Conservation (phyloP, 768 basidiomycete genomes). For the Rhizopogon vulgaris region DNA sequence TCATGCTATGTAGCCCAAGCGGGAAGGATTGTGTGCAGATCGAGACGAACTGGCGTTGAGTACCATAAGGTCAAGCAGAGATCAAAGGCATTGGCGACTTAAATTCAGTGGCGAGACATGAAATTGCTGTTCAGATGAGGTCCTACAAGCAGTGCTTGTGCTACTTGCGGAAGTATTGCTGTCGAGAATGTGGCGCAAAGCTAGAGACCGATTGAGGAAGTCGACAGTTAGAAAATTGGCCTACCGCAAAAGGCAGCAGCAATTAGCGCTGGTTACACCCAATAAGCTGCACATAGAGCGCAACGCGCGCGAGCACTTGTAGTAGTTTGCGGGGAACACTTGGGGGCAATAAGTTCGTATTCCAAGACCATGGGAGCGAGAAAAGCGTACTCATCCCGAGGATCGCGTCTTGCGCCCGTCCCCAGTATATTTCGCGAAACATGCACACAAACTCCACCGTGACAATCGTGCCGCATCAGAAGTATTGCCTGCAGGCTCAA, state of each 20-base stretch:
- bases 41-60: no score
- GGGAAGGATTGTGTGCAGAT: no score
- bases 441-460: neutral
- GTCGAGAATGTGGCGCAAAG: neutral
- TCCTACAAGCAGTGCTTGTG: neutral
- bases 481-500: neutral
- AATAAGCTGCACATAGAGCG: no score
- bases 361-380: neutral
- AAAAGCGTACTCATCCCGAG: neutral
- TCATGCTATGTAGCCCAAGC: no score
- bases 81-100: no score
- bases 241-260: constrained; percentile 4
- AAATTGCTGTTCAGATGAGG: neutral
- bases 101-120: neutral
- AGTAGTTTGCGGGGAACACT: neutral
- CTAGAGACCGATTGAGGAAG: neutral
- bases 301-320: no score
- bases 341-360: neutral
- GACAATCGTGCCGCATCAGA: neutral
- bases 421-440: neutral
- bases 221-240: neutral
- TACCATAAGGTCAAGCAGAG: no score
- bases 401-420: neutral
- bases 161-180: neutral
- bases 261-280: neutral